A percentile compares a stretch with the other conserved stretches of the same genome.
These are phyloP conservation scores for Trichoderma aggressivum DNA, from an alignment of 2,329 filamentous ascomycete species.

Conservation along the genomic window DNA sequence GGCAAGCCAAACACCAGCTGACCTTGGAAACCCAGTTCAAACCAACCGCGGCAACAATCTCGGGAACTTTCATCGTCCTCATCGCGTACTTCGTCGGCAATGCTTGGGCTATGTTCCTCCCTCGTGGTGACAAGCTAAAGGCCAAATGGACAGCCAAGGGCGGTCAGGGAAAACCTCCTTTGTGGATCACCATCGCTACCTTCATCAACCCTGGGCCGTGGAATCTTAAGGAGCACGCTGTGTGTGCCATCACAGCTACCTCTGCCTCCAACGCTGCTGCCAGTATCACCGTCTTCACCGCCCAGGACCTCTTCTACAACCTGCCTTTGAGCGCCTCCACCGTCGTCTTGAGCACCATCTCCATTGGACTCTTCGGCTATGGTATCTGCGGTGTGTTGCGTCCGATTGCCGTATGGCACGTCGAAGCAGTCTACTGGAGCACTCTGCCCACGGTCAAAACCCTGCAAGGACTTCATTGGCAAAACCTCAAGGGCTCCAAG, in stretches of 20 bases:
- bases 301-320: slow-evolving; percentile 51
- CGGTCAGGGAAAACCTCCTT: slow-evolving; percentile 40
- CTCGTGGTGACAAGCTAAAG: slow-evolving; percentile 50
- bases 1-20: not conserved
- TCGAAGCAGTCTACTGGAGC: slow-evolving; percentile 55
- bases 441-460: slow-evolving; percentile 51
- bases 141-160: slow-evolving; percentile 44
- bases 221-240: slow-evolving; percentile 54
- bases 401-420: slow-evolving; percentile 53
- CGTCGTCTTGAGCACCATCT: slow-evolving; percentile 48
- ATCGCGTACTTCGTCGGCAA: slow-evolving; percentile 55
- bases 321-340: slow-evolving; percentile 44
- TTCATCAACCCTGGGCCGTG: slow-evolving; percentile 52
- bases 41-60: slow-evolving; percentile 46
- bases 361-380: slow-evolving; percentile 55
- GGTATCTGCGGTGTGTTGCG: slow-evolving; percentile 52
- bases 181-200: slow-evolving; percentile 37
- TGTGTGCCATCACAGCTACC: slow-evolving; percentile 52
- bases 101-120: slow-evolving; percentile 27
- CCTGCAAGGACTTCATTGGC: slow-evolving; percentile 54
- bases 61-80: slow-evolving; percentile 55
- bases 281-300: slow-evolving; percentile 43
- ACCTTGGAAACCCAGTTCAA: slow-evolving; percentile 42
- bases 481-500: slow-evolving; percentile 47
- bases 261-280: slow-evolving; percentile 49